Percentiles rank a stretch among this genome's conserved stretches.
Conservation (phyloP, 148 eudicot genomes). For the Cornus kousa region DNA sequence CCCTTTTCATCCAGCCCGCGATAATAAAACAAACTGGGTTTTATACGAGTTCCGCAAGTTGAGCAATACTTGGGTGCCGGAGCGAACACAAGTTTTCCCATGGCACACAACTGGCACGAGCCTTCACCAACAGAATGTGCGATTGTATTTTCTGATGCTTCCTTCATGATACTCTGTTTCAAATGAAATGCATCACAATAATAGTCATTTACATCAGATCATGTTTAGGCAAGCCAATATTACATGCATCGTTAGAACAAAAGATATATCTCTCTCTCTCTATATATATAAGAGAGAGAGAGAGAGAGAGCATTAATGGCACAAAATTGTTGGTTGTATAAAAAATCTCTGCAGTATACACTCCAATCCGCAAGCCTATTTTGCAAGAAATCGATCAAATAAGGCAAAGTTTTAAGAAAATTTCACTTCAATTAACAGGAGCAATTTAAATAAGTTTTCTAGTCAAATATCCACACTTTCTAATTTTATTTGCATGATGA, state of each 20-base stretch:
- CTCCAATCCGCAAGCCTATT: neutral
- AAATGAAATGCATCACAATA: constrained; percentile 1
- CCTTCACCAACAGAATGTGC: constrained; percentile 25
- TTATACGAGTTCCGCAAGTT: constrained; percentile 49
- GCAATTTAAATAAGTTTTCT: neutral
- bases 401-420: too few species aligned
- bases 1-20: constrained; percentile 42
- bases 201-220: neutral
- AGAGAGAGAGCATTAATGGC: too few species aligned
- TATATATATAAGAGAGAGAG: too few species aligned
- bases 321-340: too few species aligned
- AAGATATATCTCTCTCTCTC: too few species aligned
- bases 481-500: neutral
- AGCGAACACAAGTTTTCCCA: constrained; percentile 51
- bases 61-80: constrained; percentile 74
- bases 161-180: constrained; percentile 31
- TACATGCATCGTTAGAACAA: neutral
- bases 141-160: constrained; percentile 26
- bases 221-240: neutral
- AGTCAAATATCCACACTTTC: neutral
- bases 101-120: constrained; percentile 64
- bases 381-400: neutral
- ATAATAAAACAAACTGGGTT: constrained; percentile 47
- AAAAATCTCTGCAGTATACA: neutral
- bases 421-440: neutral